phyloP scores from a whole-genome alignment of 371 early-diverging fungal genomes.

The Lichtheimia corymbifera region DNA sequence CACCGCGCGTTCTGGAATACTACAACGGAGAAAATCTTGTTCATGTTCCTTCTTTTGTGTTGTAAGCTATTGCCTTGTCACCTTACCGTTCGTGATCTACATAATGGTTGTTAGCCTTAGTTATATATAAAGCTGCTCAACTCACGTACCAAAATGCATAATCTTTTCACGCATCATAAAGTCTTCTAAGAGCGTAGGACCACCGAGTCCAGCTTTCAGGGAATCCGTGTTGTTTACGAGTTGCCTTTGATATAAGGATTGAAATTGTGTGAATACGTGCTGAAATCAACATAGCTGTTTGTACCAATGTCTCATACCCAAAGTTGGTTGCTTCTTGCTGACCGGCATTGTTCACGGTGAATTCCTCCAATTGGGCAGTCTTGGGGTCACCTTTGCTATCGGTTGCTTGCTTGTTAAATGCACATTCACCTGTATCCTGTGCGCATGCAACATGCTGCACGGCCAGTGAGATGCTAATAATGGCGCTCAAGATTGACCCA shows the following conservation, averaged over 20 bases:
- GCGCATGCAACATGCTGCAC: conserved; percentile 3
- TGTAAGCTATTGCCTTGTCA: too few species aligned
- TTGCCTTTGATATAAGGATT: too few species aligned
- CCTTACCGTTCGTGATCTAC: conserved; percentile 16
- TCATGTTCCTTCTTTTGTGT: too few species aligned
- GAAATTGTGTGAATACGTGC: too few species aligned
- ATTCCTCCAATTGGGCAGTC: too few species aligned
- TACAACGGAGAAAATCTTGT: too few species aligned
- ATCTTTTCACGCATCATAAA: conserved; percentile 51
- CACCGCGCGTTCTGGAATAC: conserved; percentile 57
- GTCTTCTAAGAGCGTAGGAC: conserved; percentile 53
- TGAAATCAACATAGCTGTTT: too few species aligned
- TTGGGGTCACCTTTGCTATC: too few species aligned
- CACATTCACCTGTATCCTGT: neutral
- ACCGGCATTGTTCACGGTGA: neutral
- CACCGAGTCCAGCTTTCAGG: conserved; percentile 42
- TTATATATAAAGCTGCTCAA: too few species aligned
- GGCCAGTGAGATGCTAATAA: conserved; percentile 1
- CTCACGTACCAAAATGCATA: conserved; percentile 50
- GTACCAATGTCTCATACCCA: conserved; percentile 9
- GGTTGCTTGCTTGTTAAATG: neutral
- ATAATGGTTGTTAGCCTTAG: too few species aligned
- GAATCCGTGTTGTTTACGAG: conserved; percentile 15
- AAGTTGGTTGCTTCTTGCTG: conserved; percentile 13
- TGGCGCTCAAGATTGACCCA: neutral